Conservation (phyloP, 257 asterid genomes). For the Lavandula angustifolia region DNA sequence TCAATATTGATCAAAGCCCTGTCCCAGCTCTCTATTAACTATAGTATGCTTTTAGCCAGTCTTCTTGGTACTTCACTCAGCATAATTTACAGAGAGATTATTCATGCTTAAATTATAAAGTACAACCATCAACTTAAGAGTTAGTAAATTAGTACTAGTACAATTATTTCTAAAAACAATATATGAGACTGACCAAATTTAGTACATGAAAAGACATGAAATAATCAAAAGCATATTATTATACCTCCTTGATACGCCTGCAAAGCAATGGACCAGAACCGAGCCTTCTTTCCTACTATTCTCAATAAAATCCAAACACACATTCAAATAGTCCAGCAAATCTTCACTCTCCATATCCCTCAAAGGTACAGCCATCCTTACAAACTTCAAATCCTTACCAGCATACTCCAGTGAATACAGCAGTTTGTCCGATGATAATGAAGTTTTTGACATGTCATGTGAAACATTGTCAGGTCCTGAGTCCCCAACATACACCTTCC, state of each 20-base stretch:
- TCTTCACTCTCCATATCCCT: conserved; percentile 90
- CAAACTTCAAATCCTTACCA: conserved; percentile 83
- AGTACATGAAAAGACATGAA: conserved; percentile 19
- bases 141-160: not conserved
- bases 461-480: conserved; percentile 47
- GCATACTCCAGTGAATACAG: conserved; percentile 83
- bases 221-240: conserved; percentile 12
- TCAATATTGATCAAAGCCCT: not conserved
- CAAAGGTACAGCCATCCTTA: conserved; percentile 87
- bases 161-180: not conserved
- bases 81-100: not conserved
- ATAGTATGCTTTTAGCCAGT: not conserved
- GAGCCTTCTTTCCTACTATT: conserved; percentile 78
- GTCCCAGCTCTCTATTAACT: conserved; percentile 8
- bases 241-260: conserved; percentile 98
- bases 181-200: conserved; percentile 11
- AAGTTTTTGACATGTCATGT: conserved; percentile 50
- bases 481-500: conserved; percentile 72
- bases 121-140: not conserved
- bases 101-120: conserved; percentile 1
- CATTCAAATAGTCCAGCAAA: conserved; percentile 87
- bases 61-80: not conserved
- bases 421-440: conserved; percentile 69
- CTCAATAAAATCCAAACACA: conserved; percentile 85
- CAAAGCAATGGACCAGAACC: conserved; percentile 95